Evolutionary conservation across 2,329 filamentous ascomycete species (phyloP).

Genomic region (Calonectria pteridis): DNA sequence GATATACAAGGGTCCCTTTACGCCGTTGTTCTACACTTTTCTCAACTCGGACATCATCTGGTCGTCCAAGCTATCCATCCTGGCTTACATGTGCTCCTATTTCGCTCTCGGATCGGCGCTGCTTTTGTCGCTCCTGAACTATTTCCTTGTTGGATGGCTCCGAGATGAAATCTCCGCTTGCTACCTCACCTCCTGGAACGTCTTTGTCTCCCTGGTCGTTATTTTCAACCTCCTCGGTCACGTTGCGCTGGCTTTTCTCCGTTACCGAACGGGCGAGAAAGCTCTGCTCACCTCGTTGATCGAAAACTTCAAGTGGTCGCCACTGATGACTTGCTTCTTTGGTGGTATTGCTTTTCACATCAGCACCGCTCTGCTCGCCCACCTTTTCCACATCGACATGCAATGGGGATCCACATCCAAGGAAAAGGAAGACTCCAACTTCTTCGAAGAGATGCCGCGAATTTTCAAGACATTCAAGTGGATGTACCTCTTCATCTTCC

Average conservation of each 20-base stretch:
- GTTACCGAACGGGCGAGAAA: slow-evolving; percentile 71
- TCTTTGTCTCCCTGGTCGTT: slow-evolving; percentile 72
- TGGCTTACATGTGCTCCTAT: slow-evolving; percentile 79
- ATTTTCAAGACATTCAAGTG: slow-evolving; percentile 68
- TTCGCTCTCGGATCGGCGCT: slow-evolving; percentile 78
- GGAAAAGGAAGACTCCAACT: slow-evolving; percentile 67
- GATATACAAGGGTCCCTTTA: slow-evolving; percentile 19
- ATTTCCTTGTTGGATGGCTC: slow-evolving; percentile 79
- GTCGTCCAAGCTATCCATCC: slow-evolving; percentile 77
- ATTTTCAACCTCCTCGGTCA: slow-evolving; percentile 75
- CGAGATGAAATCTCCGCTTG: slow-evolving; percentile 75
- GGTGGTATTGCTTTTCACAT: slow-evolving; percentile 59
- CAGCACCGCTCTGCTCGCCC: slow-evolving; percentile 55
- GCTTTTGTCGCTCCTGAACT: slow-evolving; percentile 76
- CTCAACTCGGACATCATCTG: slow-evolving; percentile 71
- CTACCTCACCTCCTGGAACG: slow-evolving; percentile 76
- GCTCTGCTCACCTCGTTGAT: slow-evolving; percentile 56
- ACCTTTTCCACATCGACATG: slow-evolving; percentile 59
- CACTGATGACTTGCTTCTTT: slow-evolving; percentile 62
- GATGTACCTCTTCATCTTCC: slow-evolving; percentile 58
- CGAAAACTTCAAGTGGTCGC: slow-evolving; percentile 72
- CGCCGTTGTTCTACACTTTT: slow-evolving; percentile 39
- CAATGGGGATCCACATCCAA: slow-evolving; percentile 70
- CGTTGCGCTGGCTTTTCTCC: slow-evolving; percentile 70
- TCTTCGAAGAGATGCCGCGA: slow-evolving; percentile 67